Conservation (phyloP, 2,329 filamentous ascomycete genomes). For the Sarocladium brachiariae region DNA sequence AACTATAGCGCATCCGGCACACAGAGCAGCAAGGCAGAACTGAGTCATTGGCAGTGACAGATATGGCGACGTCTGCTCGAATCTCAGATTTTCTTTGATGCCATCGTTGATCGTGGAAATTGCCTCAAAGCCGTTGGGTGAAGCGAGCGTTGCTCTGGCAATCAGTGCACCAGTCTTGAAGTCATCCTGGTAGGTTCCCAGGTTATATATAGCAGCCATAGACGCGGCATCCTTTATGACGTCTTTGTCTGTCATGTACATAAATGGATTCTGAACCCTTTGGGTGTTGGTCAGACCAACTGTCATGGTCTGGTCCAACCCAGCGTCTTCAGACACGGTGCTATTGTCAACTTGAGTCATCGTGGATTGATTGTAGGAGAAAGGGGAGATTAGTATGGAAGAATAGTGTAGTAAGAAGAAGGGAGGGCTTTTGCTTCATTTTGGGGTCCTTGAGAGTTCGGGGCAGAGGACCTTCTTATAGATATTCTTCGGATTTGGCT, state of each 20-base stretch:
- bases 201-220: constrained; percentile 17
- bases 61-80: constrained; percentile 11
- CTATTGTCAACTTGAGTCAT: neutral
- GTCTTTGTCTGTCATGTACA: constrained; percentile 13
- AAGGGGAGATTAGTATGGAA: neutral
- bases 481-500: too few relatives aligned
- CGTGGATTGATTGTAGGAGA: neutral
- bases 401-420: neutral
- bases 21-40: constrained; percentile 11
- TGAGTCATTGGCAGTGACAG: neutral
- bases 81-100: constrained; percentile 13
- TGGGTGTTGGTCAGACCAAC: constrained; percentile 2
- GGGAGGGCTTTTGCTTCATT: neutral
- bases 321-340: neutral
- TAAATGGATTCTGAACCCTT: constrained; percentile 14
- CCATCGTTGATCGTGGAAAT: constrained; percentile 11
- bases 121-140: constrained; percentile 12
- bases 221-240: constrained; percentile 21
- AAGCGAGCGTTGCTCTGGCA: constrained; percentile 24
- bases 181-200: constrained; percentile 23
- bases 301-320: neutral
- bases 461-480: too few relatives aligned
- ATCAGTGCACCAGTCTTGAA: constrained; percentile 43
- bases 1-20: constrained; percentile 40
- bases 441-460: too few relatives aligned